These are phyloP conservation scores for Vigna mungo DNA, from an alignment of 306 rosid species.

Conservation along the genomic window DNA sequence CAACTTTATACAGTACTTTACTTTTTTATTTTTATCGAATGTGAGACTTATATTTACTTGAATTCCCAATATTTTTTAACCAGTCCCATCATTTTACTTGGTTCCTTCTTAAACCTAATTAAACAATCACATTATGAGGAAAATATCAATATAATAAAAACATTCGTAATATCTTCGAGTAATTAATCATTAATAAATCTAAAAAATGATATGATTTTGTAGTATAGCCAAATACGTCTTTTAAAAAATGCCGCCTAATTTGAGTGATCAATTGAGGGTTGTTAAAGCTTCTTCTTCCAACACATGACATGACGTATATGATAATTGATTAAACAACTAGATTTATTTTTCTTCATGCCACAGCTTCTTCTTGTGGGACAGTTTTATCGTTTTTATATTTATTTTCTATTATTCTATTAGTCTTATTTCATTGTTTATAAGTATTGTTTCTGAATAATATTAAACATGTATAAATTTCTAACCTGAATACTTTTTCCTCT, in stretches of 20 bases:
- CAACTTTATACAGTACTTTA: too few species aligned
- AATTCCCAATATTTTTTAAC: too few species aligned
- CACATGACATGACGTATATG: constrained; percentile 19
- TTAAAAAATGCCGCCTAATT: constrained; percentile 20
- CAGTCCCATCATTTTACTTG: constrained; percentile 42
- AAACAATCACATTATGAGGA: constrained; percentile 2
- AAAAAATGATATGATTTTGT: constrained; percentile 4
- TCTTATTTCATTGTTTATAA: neutral
- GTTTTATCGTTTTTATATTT: neutral
- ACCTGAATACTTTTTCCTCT: neutral
- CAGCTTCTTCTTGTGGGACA: neutral
- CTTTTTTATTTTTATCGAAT: too few species aligned
- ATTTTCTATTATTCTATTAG: too few species aligned
- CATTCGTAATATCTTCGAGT: neutral
- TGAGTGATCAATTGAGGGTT: constrained; percentile 12
- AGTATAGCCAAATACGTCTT: neutral
- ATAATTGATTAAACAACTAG: constrained; percentile 2
- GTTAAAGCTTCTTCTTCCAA: neutral
- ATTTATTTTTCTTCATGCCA: neutral
- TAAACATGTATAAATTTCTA: neutral
- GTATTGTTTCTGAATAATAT: neutral
- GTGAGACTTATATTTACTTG: too few species aligned
- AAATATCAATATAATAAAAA: neutral
- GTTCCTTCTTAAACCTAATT: constrained; percentile 6
- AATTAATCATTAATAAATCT: constrained; percentile 4